Base-by-base conservation (phyloP, 805 yeast species). In the Lipomyces sp. region DNA sequence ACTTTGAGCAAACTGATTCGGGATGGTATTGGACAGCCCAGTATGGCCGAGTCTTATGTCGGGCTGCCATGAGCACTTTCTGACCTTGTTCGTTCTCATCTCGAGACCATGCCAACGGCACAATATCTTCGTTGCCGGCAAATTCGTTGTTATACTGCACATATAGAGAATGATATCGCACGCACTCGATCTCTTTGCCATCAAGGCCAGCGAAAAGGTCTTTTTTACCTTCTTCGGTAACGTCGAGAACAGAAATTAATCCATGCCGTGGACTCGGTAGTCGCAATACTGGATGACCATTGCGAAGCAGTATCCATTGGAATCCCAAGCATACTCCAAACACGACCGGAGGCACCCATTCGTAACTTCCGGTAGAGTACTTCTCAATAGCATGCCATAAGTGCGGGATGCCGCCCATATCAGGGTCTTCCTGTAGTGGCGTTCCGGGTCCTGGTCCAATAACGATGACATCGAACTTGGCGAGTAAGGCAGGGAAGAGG, bases 401-500 rank as follows among this genome's bases (percentile, higher is more conserved):
- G 6, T 77, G 77, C 0, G 87, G 84, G 15, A 93, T 85, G 10
- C 92, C 82, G 0, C 97, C 97, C 35, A 89, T 85, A 73, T 93
- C 98, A 1, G 74, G 71, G 3, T 29, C 32, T 3, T 83, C 73
- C 72, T 80, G 79, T 0, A 78, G 77, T 0, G 99, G 99, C 72
- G 90, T 86, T 0, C 99, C 99, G 0, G 99, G 99, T 0, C 99
- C 99, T 0, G 99, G 99, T 0, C 99, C 99, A 7, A 95, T 82
- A 0, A 95, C 86, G 2, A 95, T 81, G 42, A 92, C 92, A 65
- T 90, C 91, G 71, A 91, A 87, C 6, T 80, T 74, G 0, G 82
- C 80, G 24, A 90, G 74, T 65, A 83, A 81, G 1, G 73, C 65
- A 4, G 72, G 71, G 59, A 89, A 79, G 51, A 76, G 66, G 10